These are phyloP conservation scores for Calocybe gambosa DNA, from an alignment of 1,284 basidiomycete species.

Conservation along the genomic window DNA sequence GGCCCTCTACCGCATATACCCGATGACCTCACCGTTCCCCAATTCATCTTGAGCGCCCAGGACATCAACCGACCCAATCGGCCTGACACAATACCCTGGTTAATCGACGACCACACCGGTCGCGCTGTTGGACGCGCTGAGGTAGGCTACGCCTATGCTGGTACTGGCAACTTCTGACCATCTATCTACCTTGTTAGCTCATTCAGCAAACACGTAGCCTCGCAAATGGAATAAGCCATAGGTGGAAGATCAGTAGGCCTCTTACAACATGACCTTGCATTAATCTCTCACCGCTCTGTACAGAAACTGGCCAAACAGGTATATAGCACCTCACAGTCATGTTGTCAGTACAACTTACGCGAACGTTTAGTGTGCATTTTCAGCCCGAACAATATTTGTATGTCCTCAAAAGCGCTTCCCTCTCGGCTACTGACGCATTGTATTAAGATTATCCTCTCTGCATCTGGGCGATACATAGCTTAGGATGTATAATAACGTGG, in stretches of 20 bases:
- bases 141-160: constrained; percentile 27
- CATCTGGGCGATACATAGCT: constrained; percentile 70
- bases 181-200: constrained; percentile 26
- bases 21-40: constrained; percentile 65
- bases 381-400: constrained; percentile 64
- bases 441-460: constrained; percentile 60
- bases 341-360: neutral
- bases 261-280: neutral
- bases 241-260: constrained; percentile 53
- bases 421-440: constrained; percentile 4
- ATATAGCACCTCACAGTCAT: constrained; percentile 12
- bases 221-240: constrained; percentile 53
- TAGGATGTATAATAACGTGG: constrained; percentile 68
- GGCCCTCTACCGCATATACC: constrained; percentile 47
- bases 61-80: constrained; percentile 45
- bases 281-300: neutral
- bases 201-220: constrained; percentile 49
- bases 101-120: constrained; percentile 61
- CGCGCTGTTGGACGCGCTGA: constrained; percentile 41
- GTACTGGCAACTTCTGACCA: neutral
- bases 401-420: neutral
- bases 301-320: constrained; percentile 37
- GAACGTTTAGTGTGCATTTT: constrained; percentile 50
- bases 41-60: constrained; percentile 62
- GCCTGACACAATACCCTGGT: constrained; percentile 43